These are phyloP conservation scores for Musa beccarii DNA, from an alignment of 176 grass and related monocot species.

Conservation along the genomic window DNA sequence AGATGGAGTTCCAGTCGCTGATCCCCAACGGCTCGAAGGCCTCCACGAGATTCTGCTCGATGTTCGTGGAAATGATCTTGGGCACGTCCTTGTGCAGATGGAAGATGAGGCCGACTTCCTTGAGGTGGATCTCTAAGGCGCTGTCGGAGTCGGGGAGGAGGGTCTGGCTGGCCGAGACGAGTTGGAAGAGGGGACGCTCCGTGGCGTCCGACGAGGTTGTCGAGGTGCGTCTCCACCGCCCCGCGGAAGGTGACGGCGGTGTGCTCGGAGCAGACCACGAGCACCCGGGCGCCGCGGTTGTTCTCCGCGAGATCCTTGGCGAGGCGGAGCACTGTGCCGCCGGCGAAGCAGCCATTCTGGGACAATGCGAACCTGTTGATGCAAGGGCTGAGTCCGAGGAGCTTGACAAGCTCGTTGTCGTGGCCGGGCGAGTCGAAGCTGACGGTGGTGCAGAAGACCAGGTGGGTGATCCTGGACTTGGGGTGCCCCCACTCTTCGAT, in stretches of 20 bases:
- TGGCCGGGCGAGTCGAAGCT: no score
- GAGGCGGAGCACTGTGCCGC: background rate
- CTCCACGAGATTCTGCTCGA: background rate
- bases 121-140: background rate
- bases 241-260: background rate
- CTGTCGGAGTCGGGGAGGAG: background rate
- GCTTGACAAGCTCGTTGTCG: background rate
- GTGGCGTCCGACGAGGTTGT: background rate
- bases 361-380: background rate
- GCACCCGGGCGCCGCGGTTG: no score
- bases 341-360: background rate
- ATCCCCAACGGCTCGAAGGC: background rate
- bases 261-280: no score
- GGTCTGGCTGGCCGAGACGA: background rate
- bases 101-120: background rate
- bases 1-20: background rate
- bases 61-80: background rate
- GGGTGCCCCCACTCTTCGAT: background rate
- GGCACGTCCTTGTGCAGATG: background rate
- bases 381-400: background rate
- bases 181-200: background rate
- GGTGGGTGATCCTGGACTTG: background rate
- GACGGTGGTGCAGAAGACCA: background rate
- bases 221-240: background rate
- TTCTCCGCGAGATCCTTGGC: background rate